Evolutionary conservation across 805 yeast genomes (phyloP), one percentile per base, ranked within the genome.

Genomic region (Monosporozyma aerobia): DNA sequence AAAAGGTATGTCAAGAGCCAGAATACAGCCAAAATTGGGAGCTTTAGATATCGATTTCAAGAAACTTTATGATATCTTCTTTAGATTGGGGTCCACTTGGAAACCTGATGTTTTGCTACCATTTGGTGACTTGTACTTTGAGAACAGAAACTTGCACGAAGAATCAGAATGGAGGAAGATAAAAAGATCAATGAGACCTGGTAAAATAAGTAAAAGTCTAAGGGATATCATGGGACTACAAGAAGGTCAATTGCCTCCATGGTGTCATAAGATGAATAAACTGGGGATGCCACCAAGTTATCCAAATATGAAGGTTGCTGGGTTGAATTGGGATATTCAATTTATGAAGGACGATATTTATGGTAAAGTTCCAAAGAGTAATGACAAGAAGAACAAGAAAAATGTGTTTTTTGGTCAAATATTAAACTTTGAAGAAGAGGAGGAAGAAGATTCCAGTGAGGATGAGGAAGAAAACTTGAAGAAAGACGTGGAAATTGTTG

Each of bases 1-100:
- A 58, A 82, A 85, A 63, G 94, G 87, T 61, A 76, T 78, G 62
- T 84, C 84, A 65, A 76, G 97, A 56, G 92, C 87, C 53, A 75
- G 86, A 50, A 95, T 90, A 0, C 97, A 88, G 65, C 97, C 97
- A 0, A 88, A 87, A 64, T 74, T 89, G 81, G 95, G 95, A 1
- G 75, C 82, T 50, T 67, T 92, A 23, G 98, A 92, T 64, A 78
- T 94, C 25, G 97, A 92, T 67, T 90, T 85, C 64, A 83, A 79
- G 56, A 85, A 81, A 57, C 68, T 92, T 22, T 82, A 88, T 63
- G 87, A 87, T 65, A 96, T 97, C 0, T 90, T 92, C 62, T 90
- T 89, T 76, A 84, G 83, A 63, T 72, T 78, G 60, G 96, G 92
- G 61, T 74, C 82, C 0, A 54, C 58, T 30, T 68, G 71, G 71